Percentiles rank a stretch among this genome's conserved stretches.
Conservation (phyloP, 2,329 filamentous ascomycete genomes). For the Neonectria punicea region DNA sequence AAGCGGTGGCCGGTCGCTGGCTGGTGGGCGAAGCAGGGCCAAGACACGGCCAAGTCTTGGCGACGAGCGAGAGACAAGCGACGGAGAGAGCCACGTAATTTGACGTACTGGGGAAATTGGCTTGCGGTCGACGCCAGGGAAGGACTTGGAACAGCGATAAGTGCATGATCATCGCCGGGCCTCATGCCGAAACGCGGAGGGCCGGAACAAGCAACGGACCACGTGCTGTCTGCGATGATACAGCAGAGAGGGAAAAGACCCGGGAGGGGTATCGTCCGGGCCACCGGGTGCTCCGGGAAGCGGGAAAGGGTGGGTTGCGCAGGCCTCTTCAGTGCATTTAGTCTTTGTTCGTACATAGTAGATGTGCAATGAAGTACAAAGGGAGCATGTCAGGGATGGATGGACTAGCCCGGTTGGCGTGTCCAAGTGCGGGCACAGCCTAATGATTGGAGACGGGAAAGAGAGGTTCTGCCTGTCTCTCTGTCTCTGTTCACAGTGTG, state of each 20-base stretch:
- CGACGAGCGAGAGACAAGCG: conserved; percentile 10
- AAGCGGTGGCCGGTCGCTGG: conserved; percentile 5
- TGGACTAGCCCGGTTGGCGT: no score
- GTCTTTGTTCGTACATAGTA: no score
- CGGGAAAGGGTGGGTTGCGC: not conserved
- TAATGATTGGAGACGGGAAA: not conserved
- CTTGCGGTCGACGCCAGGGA: no score
- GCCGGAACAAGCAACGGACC: not conserved
- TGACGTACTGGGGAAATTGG: not conserved
- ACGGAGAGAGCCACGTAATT: conserved; percentile 33
- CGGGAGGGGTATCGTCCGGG: not conserved
- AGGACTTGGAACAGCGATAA: not conserved
- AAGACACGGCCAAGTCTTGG: conserved; percentile 28
- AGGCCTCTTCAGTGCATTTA: no score
- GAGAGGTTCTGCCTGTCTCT: not conserved
- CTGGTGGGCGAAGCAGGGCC: conserved; percentile 15
- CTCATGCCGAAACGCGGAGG: not conserved
- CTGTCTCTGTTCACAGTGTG: not conserved
- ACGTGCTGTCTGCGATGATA: not conserved
- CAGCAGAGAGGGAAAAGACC: not conserved
- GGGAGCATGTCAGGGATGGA: not conserved
- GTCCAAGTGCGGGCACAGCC: not conserved
- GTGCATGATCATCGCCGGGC: not conserved
- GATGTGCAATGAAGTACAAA: not conserved
- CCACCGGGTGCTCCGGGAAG: not conserved